Evolutionary conservation across 2,329 filamentous ascomycete genomes (phyloP), one percentile per base, ranked within the genome.

Genomic region (Fusarium bulbicola): DNA sequence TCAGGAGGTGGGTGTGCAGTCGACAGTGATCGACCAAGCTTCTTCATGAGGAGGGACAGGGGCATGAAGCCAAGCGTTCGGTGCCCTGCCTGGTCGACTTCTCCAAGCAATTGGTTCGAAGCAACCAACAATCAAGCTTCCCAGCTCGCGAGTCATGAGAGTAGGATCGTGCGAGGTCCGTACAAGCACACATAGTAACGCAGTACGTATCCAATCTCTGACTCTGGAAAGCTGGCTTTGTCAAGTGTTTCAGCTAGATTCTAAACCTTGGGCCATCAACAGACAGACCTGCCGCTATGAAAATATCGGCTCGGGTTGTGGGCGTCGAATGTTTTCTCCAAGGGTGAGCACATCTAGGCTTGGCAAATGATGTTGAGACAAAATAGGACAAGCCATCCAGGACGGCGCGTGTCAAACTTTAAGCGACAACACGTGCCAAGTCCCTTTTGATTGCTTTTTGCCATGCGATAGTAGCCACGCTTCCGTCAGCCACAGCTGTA

Each of bases 341-440:
- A 61, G 59, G 57, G 47, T 62, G 60, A 57, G 24, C 42, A 63
- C 28, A 56, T 36, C 40, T 45, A 66, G 47, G 39, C 70, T 65
- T 74, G 54, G 63, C 59, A 53, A 67, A 37, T 54, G 36, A 34
- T 40, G 53, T 66, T 70, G 72, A 75, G 70, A 76, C 68, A 68
- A 58, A 67, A 68, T 32, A 60, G 69, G 56, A 63, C 70, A 70
- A 66, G 63, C 63, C 59, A 54, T 66, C 58, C 32, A 61, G 68
- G 46, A 59, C 71, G 40, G 68, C 62, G 65, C 56, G 74, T 74
- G 75, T 75, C 72, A 75, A 77, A 77, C 73, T 67, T 72, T 77
- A 70, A 73, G 66, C 71, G 69, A 76, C 65, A 45, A 73, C 76
- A 78, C 76, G 76, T 77, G 76, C 72, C 63, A 74, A 70, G 71